Percentiles rank a stretch among this genome's conserved stretches.
phyloP scores from a whole-genome alignment of 306 rosid genomes.

The Sechiopsis laciniata region DNA sequence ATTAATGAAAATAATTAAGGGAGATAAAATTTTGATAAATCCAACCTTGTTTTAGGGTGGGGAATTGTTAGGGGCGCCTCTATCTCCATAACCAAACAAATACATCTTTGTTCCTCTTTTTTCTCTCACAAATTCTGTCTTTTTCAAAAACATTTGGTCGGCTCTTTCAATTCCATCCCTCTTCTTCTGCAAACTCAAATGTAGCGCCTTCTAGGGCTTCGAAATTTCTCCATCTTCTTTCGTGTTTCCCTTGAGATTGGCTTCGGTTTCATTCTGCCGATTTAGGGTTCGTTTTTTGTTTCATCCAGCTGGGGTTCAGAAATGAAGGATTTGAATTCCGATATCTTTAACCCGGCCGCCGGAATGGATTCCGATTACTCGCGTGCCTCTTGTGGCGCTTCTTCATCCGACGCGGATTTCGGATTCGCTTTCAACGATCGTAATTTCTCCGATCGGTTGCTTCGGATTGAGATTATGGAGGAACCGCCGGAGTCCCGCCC shows the following conservation, averaged over 20 bases:
- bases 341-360: conserved; percentile 69
- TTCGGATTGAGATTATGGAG: conserved; percentile 75
- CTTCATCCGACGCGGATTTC: conserved; percentile 66
- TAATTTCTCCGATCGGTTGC: conserved; percentile 86
- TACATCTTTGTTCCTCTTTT: too few relatives aligned
- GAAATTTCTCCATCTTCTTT: neutral
- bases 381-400: too few relatives aligned
- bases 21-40: neutral
- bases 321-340: conserved; percentile 45
- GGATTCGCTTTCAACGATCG: conserved; percentile 93
- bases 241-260: neutral
- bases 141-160: too few relatives aligned
- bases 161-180: neutral
- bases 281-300: conserved; percentile 10
- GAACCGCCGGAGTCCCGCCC: conserved; percentile 44
- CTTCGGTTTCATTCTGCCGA: neutral
- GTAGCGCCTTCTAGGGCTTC: conserved; percentile 1
- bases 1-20: too few relatives aligned
- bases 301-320: too few relatives aligned
- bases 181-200: neutral
- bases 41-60: neutral
- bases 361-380: conserved; percentile 60
- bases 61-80: too few relatives aligned
- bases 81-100: too few relatives aligned
- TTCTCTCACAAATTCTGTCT: too few relatives aligned